Evolutionary conservation across 306 rosid species (phyloP).

Genomic region (Vigna unguiculata): DNA sequence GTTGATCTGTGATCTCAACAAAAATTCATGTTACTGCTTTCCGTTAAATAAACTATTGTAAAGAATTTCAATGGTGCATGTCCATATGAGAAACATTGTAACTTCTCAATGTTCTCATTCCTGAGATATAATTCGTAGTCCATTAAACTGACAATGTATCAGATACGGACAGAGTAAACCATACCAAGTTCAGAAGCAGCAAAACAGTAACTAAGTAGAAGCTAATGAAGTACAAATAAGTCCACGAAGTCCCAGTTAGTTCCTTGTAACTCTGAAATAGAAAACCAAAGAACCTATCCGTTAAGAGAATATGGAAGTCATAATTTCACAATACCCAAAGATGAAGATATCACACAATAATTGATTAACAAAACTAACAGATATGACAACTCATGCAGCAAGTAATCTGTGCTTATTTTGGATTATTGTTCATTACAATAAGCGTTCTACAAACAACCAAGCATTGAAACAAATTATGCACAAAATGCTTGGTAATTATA

Average conservation of each 20-base stretch:
- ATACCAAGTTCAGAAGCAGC: constrained; percentile 92
- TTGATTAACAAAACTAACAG: constrained; percentile 13
- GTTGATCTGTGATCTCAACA: neutral
- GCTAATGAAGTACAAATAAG: constrained; percentile 73
- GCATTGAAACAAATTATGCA: neutral
- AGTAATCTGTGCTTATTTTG: constrained; percentile 4
- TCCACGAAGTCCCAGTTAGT: constrained; percentile 84
- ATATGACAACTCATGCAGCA: constrained; percentile 22
- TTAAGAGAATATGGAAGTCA: constrained; percentile 33
- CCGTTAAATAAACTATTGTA: neutral
- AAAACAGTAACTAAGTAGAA: constrained; percentile 84
- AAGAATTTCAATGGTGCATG: constrained; percentile 13
- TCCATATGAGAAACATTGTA: constrained; percentile 18
- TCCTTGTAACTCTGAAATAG: constrained; percentile 85
- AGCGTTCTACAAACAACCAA: constrained; percentile 27
- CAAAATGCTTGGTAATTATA: neutral
- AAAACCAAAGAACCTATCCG: constrained; percentile 36
- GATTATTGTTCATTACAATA: neutral
- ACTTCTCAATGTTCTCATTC: constrained; percentile 32
- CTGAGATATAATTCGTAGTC: constrained; percentile 25
- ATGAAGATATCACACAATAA: constrained; percentile 28
- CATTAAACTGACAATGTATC: neutral
- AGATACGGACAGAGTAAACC: constrained; percentile 38
- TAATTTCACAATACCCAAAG: constrained; percentile 26
- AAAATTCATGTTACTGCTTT: constrained; percentile 26